phyloP scores from a whole-genome alignment of 2,329 filamentous ascomycete genomes.

The Clonostachys solani region DNA sequence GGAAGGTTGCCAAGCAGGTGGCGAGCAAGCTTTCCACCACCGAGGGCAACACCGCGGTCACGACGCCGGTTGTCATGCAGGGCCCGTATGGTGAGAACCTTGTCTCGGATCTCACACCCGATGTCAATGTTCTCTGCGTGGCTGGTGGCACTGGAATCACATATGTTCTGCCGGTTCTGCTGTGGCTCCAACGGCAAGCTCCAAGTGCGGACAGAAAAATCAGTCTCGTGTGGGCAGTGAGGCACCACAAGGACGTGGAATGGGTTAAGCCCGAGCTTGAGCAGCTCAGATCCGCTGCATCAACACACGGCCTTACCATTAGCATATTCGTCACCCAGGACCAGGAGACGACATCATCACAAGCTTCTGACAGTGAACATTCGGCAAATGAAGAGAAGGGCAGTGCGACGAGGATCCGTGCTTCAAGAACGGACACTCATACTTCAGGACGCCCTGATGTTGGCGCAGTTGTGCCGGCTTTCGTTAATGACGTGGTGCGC shows the following conservation, averaged over 20 bases:
- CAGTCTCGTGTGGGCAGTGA: conserved; percentile 61
- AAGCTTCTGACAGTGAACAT: neutral
- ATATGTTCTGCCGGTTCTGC: conserved; percentile 28
- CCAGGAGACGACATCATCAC: neutral
- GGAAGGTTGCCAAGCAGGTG: conserved; percentile 42
- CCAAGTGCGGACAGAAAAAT: conserved; percentile 41
- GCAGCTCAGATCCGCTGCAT: conserved; percentile 28
- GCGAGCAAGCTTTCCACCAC: conserved; percentile 9
- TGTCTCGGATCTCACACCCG: conserved; percentile 22
- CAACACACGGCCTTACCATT: conserved; percentile 40
- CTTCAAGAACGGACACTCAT: conserved; percentile 13
- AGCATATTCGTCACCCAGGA: conserved; percentile 59
- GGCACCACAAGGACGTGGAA: conserved; percentile 46
- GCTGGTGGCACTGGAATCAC: conserved; percentile 33
- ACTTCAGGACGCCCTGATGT: conserved; percentile 35
- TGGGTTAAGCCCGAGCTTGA: conserved; percentile 58
- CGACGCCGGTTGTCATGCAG: conserved; percentile 53
- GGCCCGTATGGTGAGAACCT: conserved; percentile 58
- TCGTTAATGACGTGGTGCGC: conserved; percentile 37
- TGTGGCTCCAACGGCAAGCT: conserved; percentile 28
- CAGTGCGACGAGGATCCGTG: conserved; percentile 10
- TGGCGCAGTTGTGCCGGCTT: conserved; percentile 35
- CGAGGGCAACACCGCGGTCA: conserved; percentile 9
- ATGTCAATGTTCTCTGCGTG: conserved; percentile 8
- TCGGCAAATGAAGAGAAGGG: conserved; percentile 1